Base-by-base conservation (phyloP, 257 asterid genomes). In the Solanum bulbocastanum region DNA sequence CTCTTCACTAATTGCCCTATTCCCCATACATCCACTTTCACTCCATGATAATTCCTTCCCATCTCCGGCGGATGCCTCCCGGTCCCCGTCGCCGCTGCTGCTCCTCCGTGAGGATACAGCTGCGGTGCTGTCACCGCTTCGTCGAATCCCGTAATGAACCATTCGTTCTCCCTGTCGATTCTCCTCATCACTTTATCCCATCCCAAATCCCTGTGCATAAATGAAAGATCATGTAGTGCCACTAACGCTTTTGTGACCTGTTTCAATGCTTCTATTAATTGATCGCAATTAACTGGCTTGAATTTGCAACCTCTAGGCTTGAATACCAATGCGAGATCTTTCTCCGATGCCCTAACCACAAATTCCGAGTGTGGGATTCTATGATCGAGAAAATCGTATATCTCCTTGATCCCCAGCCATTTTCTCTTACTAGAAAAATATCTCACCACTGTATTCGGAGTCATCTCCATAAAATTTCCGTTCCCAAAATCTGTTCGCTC, bases 21-120 rank as follows among this genome's bases (percentile, higher is more conserved):
- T 30, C 93, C 94, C 93, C 93, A 92, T 16, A 92, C 93, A 30
- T 92, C 94, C 39, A 92, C 92, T 89, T 91, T 92, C 83, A 91
- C 92, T 33, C 90, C 89, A 42, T 92, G 93, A 87, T 90, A 87
- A 9, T 91, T 92, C 85, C 92, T 74, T 5, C 88, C 89, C 93
- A 92, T 92, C 88, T 92, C 94, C 87, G 93, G 92, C 11, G 94
- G 91, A 79, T 90, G 89, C 33, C 90, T 78, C 7, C 91, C 93
- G 36, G 75, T 81, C 49, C 87, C 90, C 76, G 88, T 86, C 65
- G 60, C 89, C 0, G 86, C 92, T 32, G 71, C 89, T 0, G 86
- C 92, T 49, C 32, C 86, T 1, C 87, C 92, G 35, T 89, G 92
- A 0, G 92, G 90, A 42, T 90, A 87, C 35, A 92, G 88, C 87